Conservation (phyloP, 352 stramenopile species). For the Thalassiosira ordinaria region DNA sequence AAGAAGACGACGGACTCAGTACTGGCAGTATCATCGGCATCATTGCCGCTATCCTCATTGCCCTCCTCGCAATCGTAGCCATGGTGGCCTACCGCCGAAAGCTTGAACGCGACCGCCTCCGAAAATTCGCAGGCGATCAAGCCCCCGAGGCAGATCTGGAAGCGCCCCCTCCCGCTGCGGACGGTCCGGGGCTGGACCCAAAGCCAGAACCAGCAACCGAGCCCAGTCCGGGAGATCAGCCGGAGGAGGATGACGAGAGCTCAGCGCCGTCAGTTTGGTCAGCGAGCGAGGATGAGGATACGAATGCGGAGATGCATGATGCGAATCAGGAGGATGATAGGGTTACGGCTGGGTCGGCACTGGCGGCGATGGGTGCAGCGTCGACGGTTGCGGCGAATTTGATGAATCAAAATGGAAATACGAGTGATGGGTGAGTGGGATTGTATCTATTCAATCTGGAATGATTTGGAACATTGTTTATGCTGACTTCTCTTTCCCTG, state of each 20-base stretch:
- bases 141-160: constrained; percentile 15
- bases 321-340: not conserved
- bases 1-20: constrained; percentile 1
- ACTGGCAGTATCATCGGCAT: constrained; percentile 20
- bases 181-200: not conserved
- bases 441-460: too few relatives aligned
- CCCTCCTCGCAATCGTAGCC: not conserved
- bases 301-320: not conserved
- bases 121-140: not conserved
- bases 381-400: constrained; percentile 20
- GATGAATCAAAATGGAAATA: too few relatives aligned
- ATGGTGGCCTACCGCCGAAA: not conserved
- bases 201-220: not conserved
- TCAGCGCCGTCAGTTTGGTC: constrained; percentile 10
- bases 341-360: not conserved
- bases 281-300: constrained; percentile 9
- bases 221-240: not conserved
- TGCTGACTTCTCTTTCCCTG: too few relatives aligned
- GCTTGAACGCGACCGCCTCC: not conserved
- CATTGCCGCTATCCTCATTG: constrained; percentile 1
- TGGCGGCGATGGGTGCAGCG: constrained; percentile 20
- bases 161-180: not conserved
- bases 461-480: too few relatives aligned
- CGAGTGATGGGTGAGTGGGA: too few relatives aligned
- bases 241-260: constrained; percentile 12